These are phyloP conservation scores for Metschnikowia hibisci DNA, from an alignment of 805 yeast genomes.

Conservation along the genomic window DNA sequence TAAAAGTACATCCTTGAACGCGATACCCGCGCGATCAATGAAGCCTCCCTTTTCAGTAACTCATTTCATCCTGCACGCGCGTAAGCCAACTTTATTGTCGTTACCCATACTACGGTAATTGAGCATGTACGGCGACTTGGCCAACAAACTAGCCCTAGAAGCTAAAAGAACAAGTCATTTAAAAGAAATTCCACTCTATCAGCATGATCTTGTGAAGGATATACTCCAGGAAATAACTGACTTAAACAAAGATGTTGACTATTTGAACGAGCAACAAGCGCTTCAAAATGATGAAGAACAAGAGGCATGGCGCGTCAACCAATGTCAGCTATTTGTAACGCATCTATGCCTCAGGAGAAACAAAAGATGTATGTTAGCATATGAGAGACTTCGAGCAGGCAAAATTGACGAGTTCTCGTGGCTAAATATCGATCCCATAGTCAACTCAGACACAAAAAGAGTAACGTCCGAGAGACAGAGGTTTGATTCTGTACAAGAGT, in stretches of 20 bases:
- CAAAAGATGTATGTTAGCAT: slow-evolving; percentile 84
- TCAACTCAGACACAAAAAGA: slow-evolving; percentile 14
- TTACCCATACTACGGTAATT: not conserved
- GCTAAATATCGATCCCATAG: slow-evolving; percentile 56
- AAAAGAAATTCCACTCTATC: slow-evolving; percentile 64
- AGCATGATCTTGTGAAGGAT: slow-evolving; percentile 64
- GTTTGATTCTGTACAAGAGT: not conserved
- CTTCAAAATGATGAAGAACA: slow-evolving; percentile 22
- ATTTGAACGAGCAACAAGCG: slow-evolving; percentile 33
- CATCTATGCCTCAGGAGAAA: slow-evolving; percentile 79
- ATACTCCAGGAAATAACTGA: slow-evolving; percentile 70
- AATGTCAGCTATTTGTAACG: slow-evolving; percentile 65
- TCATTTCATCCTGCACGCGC: slow-evolving; percentile 1
- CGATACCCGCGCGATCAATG: not conserved
- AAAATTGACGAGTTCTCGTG: slow-evolving; percentile 66
- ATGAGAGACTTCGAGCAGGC: slow-evolving; percentile 67
- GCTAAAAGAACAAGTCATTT: slow-evolving; percentile 74
- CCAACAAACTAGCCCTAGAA: slow-evolving; percentile 76
- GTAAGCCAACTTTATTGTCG: not conserved
- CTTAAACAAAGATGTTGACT: slow-evolving; percentile 54
- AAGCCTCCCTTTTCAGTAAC: not conserved
- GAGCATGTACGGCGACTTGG: slow-evolving; percentile 84
- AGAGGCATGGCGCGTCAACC: slow-evolving; percentile 45
- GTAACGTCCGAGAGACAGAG: slow-evolving; percentile 3
- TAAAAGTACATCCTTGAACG: not conserved